Conservation (phyloP, 2,329 filamentous ascomycete genomes). For the Lecanicillium sp. region DNA sequence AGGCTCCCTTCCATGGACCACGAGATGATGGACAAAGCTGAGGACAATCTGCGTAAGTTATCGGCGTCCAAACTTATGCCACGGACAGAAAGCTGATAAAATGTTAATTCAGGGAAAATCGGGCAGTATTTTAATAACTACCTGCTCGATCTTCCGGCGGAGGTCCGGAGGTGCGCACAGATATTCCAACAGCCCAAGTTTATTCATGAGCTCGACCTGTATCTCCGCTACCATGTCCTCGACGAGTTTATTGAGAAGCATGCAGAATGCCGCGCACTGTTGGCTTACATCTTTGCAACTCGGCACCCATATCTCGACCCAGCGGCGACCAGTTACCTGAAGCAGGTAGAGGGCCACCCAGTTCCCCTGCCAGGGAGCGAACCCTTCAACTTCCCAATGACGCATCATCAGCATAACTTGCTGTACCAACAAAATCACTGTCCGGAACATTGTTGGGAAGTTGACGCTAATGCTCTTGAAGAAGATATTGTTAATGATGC, state of each 20-base stretch:
- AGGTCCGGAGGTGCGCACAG: no score
- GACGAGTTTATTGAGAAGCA: conserved; percentile 15
- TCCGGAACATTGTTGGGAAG: neutral
- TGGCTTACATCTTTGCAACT: conserved; percentile 14
- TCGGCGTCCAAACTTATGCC: no score
- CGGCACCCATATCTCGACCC: conserved; percentile 12
- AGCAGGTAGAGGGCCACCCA: neutral
- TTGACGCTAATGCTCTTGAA: neutral
- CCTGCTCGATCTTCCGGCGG: no score
- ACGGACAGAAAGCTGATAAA: no score
- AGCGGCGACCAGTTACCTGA: neutral
- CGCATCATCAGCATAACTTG: conserved; percentile 10
- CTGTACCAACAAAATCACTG: neutral
- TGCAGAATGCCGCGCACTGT: conserved; percentile 8
- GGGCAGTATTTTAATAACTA: no score
- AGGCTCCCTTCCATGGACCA: no score
- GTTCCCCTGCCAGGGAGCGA: conserved; percentile 1
- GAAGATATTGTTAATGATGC: no score
- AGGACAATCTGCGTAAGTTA: no score
- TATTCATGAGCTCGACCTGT: conserved; percentile 7
- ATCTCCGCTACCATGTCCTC: conserved; percentile 11
- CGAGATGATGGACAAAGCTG: no score
- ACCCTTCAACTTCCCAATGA: neutral
- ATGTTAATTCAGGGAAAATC: no score
- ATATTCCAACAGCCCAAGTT: conserved; percentile 20